Conservation (phyloP, 352 stramenopile genomes). For the Globisporangium irregulare region DNA sequence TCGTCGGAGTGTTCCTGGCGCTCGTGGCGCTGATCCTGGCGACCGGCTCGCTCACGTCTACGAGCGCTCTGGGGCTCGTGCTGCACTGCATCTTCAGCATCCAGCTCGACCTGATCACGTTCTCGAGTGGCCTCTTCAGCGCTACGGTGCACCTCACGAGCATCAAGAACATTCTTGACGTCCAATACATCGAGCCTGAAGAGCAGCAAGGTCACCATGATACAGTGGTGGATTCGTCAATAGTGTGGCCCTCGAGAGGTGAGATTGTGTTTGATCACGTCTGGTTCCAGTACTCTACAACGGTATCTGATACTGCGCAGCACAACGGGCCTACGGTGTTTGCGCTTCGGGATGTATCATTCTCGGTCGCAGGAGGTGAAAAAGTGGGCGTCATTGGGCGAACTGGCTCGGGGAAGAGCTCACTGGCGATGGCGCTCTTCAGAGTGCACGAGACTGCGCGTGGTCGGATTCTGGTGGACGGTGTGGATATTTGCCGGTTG, state of each 20-base stretch:
- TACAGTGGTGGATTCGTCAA: slow-evolving; percentile 3
- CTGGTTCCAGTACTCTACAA: slow-evolving; percentile 59
- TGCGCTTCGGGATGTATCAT: slow-evolving; percentile 43
- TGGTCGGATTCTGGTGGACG: slow-evolving; percentile 87
- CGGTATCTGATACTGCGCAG: too few relatives aligned
- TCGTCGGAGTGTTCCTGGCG: slow-evolving; percentile 31
- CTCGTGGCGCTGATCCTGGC: slow-evolving; percentile 32
- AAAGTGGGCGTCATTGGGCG: slow-evolving; percentile 53
- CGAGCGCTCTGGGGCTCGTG: slow-evolving; percentile 30
- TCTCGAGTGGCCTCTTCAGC: slow-evolving; percentile 32
- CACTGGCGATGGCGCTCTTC: slow-evolving; percentile 52
- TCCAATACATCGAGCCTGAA: slow-evolving; percentile 61
- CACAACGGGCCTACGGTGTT: not conserved
- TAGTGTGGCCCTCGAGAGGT: slow-evolving; percentile 67
- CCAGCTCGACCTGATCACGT: slow-evolving; percentile 32
- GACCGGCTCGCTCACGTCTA: slow-evolving; percentile 18
- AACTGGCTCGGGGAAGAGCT: slow-evolving; percentile 60
- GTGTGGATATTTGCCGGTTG: slow-evolving; percentile 62
- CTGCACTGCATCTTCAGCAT: slow-evolving; percentile 35
- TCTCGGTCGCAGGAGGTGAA: slow-evolving; percentile 34
- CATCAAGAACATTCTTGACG: slow-evolving; percentile 34
- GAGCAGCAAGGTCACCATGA: slow-evolving; percentile 15
- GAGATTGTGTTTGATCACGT: slow-evolving; percentile 81
- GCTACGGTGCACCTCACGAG: slow-evolving; percentile 35
- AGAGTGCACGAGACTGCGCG: slow-evolving; percentile 33